A percentile compares a stretch with the other conserved stretches of the same genome.
phyloP scores from a whole-genome alignment of 148 eudicot species.

The Camellia lanceoleosa region DNA sequence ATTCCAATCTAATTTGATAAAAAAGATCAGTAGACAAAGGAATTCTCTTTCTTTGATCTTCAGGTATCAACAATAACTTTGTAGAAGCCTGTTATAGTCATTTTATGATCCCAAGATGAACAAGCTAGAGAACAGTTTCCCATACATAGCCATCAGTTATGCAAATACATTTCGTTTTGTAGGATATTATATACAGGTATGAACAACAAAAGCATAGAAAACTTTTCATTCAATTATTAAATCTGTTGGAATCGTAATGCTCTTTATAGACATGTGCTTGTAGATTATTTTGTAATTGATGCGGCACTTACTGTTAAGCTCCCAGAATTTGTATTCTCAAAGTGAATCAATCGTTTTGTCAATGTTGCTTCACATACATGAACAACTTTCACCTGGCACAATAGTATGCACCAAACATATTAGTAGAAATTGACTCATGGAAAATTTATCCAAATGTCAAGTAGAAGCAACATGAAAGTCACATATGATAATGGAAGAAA shows the following conservation, averaged over 20 bases:
- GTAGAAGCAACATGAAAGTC: background rate
- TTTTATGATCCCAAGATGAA: no score
- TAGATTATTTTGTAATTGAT: background rate
- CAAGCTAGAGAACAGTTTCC: no score
- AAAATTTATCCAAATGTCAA: background rate
- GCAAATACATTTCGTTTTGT: no score
- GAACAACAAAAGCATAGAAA: no score
- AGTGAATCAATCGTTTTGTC: slow-evolving; percentile 53
- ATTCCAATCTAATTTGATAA: no score
- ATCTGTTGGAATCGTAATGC: background rate
- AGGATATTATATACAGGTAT: no score
- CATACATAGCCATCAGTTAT: no score
- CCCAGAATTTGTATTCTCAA: slow-evolving; percentile 52
- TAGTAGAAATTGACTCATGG: background rate
- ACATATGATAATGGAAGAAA: slow-evolving; percentile 3
- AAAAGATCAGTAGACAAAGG: no score
- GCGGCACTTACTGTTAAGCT: slow-evolving; percentile 40
- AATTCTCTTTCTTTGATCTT: no score
- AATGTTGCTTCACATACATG: slow-evolving; percentile 65
- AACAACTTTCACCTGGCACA: slow-evolving; percentile 35
- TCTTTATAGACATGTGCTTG: background rate
- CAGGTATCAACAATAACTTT: no score
- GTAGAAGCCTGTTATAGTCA: no score
- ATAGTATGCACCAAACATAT: background rate
- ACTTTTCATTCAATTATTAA: background rate